phyloP scores from a whole-genome alignment of 23 red algal genomes.

The Gracilaria gracilis region DNA sequence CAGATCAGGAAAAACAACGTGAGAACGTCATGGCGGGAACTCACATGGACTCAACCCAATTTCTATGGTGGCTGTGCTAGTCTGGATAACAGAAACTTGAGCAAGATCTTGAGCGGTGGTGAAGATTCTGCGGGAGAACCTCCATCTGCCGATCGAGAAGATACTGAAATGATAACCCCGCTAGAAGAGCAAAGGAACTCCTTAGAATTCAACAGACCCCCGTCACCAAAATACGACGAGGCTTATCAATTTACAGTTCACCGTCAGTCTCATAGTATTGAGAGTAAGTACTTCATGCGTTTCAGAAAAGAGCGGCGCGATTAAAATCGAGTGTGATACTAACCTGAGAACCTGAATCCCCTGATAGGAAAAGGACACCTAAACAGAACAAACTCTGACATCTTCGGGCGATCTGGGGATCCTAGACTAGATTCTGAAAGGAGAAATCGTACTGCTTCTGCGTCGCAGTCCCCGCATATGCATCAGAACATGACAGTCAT shows the following conservation, averaged over 20 bases:
- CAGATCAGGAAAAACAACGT: constrained; percentile 13
- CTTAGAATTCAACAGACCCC: constrained; percentile 33
- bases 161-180: background rate
- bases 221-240: constrained; percentile 71
- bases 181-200: constrained; percentile 7
- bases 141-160: constrained; percentile 5
- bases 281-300: constrained; percentile 1
- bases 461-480: constrained; percentile 52
- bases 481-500: constrained; percentile 61
- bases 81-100: background rate
- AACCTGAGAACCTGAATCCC: constrained; percentile 14
- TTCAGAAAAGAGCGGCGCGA: background rate
- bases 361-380: background rate
- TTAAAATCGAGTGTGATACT: background rate
- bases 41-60: constrained; percentile 5
- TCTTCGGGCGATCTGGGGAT: background rate
- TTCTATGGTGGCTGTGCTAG: background rate
- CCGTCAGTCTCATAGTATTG: constrained; percentile 1
- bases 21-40: background rate
- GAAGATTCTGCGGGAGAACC: constrained; percentile 15
- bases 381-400: constrained; percentile 14
- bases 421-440: constrained; percentile 32
- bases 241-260: constrained; percentile 54
- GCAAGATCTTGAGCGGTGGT: constrained; percentile 21
- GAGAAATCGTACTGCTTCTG: constrained; percentile 25